Evolutionary conservation across 2,329 filamentous ascomycete species (phyloP).

Genomic region (Teratosphaeria pseudoeucalypti): DNA sequence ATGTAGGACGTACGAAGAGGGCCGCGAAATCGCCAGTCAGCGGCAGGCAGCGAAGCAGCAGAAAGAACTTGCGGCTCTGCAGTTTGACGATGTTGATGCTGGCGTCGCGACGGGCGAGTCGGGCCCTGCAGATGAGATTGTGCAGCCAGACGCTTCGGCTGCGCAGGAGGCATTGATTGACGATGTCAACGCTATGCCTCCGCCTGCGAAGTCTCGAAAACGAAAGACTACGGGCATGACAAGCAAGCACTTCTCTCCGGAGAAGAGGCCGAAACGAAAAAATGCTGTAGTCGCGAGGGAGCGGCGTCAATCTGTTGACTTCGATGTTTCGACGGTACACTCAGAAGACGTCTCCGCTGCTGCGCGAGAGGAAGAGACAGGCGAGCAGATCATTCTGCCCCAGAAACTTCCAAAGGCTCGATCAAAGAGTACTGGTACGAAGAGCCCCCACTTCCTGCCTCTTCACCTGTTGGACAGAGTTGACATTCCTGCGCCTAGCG

Average conservation of each 20-base stretch:
- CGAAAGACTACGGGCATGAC: constrained; percentile 24
- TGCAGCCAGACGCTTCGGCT: neutral
- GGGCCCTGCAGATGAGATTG: neutral
- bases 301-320: neutral
- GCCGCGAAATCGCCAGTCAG: neutral
- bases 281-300: neutral
- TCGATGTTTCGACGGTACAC: neutral
- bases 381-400: neutral
- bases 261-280: constrained; percentile 6
- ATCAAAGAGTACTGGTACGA: constrained; percentile 13
- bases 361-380: neutral
- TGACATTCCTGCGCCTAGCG: constrained; percentile 19
- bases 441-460: constrained; percentile 16
- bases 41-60: neutral
- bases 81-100: neutral
- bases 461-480: constrained; percentile 15
- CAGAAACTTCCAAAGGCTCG: neutral
- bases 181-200: neutral
- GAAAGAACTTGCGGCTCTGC: neutral
- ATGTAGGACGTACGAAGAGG: neutral
- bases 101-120: neutral
- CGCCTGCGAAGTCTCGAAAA: constrained; percentile 9
- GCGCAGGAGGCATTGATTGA: neutral
- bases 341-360: neutral
- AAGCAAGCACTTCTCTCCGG: constrained; percentile 23